Conservation (phyloP, 768 basidiomycete genomes). For the Lentinula sp. region DNA sequence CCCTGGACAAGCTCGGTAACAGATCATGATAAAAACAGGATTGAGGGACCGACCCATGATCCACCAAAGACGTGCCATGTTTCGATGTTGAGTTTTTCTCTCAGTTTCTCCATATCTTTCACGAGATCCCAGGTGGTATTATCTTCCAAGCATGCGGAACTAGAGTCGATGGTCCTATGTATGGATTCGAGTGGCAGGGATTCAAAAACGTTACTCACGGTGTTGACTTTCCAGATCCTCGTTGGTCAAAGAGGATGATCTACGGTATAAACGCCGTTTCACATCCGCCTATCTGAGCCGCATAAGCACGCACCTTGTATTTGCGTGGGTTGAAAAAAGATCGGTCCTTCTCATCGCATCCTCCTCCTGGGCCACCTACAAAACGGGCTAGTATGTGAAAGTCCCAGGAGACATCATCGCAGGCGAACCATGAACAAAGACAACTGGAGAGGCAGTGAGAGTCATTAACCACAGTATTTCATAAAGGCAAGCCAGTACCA, state of each 20-base stretch:
- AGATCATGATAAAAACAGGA: neutral
- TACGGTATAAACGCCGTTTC: conserved; percentile 18
- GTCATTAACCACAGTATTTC: neutral
- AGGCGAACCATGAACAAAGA: conserved; percentile 69
- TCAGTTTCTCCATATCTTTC: conserved; percentile 79
- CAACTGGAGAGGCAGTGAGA: conserved; percentile 34
- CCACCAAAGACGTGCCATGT: conserved; percentile 96
- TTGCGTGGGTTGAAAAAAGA: conserved; percentile 79
- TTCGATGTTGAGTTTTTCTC: conserved; percentile 68
- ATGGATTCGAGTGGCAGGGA: neutral
- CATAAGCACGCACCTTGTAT: conserved; percentile 54
- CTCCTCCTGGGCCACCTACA: conserved; percentile 78
- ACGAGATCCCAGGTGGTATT: conserved; percentile 96
- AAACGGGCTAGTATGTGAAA: neutral
- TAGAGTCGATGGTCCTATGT: conserved; percentile 19
- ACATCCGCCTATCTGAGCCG: neutral
- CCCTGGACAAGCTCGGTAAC: conserved; percentile 38
- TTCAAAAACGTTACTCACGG: conserved; percentile 45
- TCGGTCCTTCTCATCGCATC: conserved; percentile 60
- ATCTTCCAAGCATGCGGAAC: conserved; percentile 68
- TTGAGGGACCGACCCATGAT: conserved; percentile 61
- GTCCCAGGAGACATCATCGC: neutral
- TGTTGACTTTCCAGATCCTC: conserved; percentile 81
- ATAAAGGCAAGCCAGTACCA: conserved; percentile 33
- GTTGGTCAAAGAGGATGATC: conserved; percentile 88